Conservation (phyloP, 768 basidiomycete genomes). For the Clitopilus hobsonii region DNA sequence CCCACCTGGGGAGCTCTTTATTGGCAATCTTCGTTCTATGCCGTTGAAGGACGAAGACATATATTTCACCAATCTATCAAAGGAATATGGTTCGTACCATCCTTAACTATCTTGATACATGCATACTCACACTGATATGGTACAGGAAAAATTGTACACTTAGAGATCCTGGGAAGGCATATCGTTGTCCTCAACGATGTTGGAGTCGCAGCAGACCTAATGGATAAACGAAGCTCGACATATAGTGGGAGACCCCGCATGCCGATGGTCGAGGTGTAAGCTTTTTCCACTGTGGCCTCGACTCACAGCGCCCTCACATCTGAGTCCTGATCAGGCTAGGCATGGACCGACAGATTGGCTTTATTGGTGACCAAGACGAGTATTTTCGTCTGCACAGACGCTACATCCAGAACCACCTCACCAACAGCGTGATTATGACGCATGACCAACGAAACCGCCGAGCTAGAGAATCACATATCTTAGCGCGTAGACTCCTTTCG, state of each 20-base stretch:
- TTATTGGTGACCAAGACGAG: background rate
- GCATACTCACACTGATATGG: no score
- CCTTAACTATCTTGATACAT: background rate
- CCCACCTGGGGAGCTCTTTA: background rate
- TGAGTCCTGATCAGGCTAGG: background rate
- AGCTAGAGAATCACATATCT: background rate
- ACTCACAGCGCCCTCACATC: background rate
- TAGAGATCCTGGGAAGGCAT: background rate
- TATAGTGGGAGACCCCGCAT: constrained; percentile 16
- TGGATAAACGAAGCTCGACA: background rate
- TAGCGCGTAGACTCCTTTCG: background rate
- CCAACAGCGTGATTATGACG: background rate
- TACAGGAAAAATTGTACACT: background rate
- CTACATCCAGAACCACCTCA: background rate
- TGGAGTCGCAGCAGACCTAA: background rate
- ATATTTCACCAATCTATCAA: background rate
- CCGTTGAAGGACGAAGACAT: background rate
- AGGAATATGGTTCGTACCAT: background rate
- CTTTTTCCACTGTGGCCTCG: background rate
- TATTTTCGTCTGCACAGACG: background rate
- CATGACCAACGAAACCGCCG: background rate
- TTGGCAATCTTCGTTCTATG: background rate
- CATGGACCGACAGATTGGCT: background rate
- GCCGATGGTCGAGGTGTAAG: constrained; percentile 17
- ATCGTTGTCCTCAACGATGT: background rate